A percentile compares a stretch with the other conserved stretches of the same genome.
These are phyloP conservation scores for Pestalotiopsis sp. DNA, from an alignment of 2,329 filamentous ascomycete genomes.

Conservation along the genomic window DNA sequence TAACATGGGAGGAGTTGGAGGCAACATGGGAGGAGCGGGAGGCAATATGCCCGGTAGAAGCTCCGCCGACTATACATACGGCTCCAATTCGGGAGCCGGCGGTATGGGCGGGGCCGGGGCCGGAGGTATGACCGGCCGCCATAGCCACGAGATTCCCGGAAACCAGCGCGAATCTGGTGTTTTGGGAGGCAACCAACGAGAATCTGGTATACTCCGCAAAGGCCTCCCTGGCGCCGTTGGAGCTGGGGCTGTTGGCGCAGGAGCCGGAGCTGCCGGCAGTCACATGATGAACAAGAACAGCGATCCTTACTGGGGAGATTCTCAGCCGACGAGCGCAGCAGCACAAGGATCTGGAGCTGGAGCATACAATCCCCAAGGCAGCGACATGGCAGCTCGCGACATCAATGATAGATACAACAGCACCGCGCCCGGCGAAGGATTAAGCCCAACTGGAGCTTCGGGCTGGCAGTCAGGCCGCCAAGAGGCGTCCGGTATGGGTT, in stretches of 20 bases:
- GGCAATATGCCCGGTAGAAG: slow-evolving; percentile 2
- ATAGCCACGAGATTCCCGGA: not conserved
- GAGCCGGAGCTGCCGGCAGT: not conserved
- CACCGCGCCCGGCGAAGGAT: not conserved
- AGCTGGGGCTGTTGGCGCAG: not conserved
- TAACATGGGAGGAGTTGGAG: not conserved
- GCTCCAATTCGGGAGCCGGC: not conserved
- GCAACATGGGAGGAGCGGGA: slow-evolving; percentile 1
- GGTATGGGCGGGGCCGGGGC: not conserved
- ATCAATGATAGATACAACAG: slow-evolving; percentile 5
- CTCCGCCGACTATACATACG: slow-evolving; percentile 15
- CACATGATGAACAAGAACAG: slow-evolving; percentile 18
- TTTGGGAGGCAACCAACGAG: not conserved
- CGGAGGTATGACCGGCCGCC: not conserved
- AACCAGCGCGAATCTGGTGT: not conserved
- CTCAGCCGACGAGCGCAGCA: not conserved
- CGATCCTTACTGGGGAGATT: slow-evolving; percentile 14
- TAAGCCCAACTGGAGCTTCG: not conserved
- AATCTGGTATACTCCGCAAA: not conserved
- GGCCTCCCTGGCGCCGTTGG: not conserved
- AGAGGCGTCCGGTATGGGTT: not conserved
- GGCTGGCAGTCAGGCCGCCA: not conserved
- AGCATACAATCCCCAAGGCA: not conserved
- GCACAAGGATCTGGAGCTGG: not conserved
- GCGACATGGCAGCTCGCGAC: not conserved